Evolutionary conservation across 2,329 filamentous ascomycete genomes (phyloP), one percentile per base, ranked within the genome.

Genomic region (Penicillium expansum): DNA sequence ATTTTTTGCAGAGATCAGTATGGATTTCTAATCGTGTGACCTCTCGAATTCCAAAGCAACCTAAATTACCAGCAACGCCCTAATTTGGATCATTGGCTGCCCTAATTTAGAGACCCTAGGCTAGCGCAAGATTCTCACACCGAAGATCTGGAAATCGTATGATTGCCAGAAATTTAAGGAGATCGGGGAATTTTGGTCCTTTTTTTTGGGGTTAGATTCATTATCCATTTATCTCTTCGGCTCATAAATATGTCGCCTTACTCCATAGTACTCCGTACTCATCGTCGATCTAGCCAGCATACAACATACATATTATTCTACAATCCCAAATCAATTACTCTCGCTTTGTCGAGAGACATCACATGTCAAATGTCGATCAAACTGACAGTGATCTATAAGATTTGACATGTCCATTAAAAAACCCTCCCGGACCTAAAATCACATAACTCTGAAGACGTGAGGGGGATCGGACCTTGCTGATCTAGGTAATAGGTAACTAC

Each of bases 351-450:
- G 14, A 30, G 35, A 51, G 48, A 51, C 16, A 13, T 45, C 49
- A 52, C 39, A 52, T 45, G 49, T 52, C 49, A 52, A 16, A 42
- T 20, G 27, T 35, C 38, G 39, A 35, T 44, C 38, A 51, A 24
- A 13, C 35, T 41, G 48, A 50, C 33, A 38, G 11, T 11, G 42
- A 29, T 50, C 48, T 27, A 18, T 42, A 43, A 32, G 13, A 35
- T 22, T 33, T 22, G 41, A 35, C 22, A 45, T 35, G n/a, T 52
- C 50, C 5, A 52, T 13, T 16, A 29, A 35, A 37, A 48, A 27
- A 30, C 2, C 7, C 16, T n/a, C n/a, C n/a, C n/a, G n/a, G n/a
- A 18, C 22, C 33, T 3, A 20, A n/a, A n/a, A 13, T 10, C 22
- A 29, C 8, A 35, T 29, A 27, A 27, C 13, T 10, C 49, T 24